phyloP scores from a whole-genome alignment of 257 asterid genomes.

The Verbena officinalis region DNA sequence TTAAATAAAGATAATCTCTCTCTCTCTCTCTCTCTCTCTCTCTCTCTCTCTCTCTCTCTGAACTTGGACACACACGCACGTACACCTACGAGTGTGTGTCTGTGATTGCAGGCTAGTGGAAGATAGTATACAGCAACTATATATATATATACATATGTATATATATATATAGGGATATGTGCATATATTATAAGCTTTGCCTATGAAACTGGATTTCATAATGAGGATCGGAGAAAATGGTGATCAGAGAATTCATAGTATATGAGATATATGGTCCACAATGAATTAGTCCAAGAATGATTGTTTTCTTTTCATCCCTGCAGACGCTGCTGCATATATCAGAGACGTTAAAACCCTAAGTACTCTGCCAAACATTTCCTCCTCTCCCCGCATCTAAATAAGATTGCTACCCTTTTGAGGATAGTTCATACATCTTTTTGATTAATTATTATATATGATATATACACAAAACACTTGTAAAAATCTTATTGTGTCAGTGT shows the following conservation, averaged over 20 bases:
- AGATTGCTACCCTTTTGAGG: not conserved
- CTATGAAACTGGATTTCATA: not conserved
- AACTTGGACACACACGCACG: conserved; percentile 13
- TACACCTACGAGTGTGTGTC: conserved; percentile 13
- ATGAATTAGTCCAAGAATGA: conserved; percentile 11
- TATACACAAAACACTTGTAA: too few species aligned
- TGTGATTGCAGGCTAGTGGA: not conserved
- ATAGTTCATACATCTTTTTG: too few species aligned
- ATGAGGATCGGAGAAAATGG: conserved; percentile 18
- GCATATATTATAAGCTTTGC: not conserved
- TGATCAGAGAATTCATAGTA: not conserved
- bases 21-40: conserved; percentile 5
- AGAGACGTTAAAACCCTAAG: conserved; percentile 30
- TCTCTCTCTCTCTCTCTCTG: too few species aligned
- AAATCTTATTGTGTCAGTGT: too few species aligned
- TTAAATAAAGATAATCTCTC: not conserved
- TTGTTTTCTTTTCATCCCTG: not conserved
- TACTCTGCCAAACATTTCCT: not conserved
- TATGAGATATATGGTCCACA: conserved; percentile 12
- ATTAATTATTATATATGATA: too few species aligned
- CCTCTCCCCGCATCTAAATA: not conserved
- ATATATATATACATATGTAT: not conserved
- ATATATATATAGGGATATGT: not conserved
- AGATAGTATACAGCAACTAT: not conserved
- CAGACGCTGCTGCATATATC: conserved; percentile 14